phyloP scores from a whole-genome alignment of 2,329 filamentous ascomycete species.

The Epichloe festucae region DNA sequence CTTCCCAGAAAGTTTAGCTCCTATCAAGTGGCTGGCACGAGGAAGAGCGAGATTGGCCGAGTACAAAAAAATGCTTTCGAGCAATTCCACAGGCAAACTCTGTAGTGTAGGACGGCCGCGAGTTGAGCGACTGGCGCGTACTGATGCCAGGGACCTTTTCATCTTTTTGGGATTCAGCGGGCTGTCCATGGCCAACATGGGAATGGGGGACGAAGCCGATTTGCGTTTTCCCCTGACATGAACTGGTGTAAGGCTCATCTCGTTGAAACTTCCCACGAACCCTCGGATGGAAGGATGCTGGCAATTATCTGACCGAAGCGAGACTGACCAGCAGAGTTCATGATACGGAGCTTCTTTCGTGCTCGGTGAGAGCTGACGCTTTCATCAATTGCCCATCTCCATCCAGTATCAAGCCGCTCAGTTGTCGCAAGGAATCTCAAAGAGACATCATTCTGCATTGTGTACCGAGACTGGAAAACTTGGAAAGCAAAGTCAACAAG shows the following conservation, averaged over 20 bases:
- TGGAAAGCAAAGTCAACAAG: too few species aligned
- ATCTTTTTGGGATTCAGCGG: conserved; percentile 11
- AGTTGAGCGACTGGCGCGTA: conserved; percentile 15
- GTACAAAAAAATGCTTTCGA: conserved; percentile 38
- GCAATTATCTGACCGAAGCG: background rate
- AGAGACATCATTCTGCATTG: too few species aligned
- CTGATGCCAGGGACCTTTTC: conserved; percentile 17
- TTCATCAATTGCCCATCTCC: background rate
- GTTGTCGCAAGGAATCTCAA: background rate
- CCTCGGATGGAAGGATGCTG: background rate
- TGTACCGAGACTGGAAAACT: too few species aligned
- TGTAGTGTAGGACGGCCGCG: conserved; percentile 17
- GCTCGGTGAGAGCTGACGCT: background rate
- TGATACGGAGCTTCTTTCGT: background rate
- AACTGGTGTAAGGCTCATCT: conserved; percentile 37
- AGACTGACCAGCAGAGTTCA: background rate
- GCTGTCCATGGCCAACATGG: conserved; percentile 3
- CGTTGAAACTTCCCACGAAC: background rate
- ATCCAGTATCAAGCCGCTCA: background rate
- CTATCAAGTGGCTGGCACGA: conserved; percentile 29
- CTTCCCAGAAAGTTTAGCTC: conserved; percentile 30
- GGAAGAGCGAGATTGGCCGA: conserved; percentile 37
- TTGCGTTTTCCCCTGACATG: conserved; percentile 35
- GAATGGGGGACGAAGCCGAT: conserved; percentile 7
- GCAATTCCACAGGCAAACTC: conserved; percentile 36